phyloP scores from a whole-genome alignment of 768 basidiomycete species.

The Macrolepiota dolichaula region DNA sequence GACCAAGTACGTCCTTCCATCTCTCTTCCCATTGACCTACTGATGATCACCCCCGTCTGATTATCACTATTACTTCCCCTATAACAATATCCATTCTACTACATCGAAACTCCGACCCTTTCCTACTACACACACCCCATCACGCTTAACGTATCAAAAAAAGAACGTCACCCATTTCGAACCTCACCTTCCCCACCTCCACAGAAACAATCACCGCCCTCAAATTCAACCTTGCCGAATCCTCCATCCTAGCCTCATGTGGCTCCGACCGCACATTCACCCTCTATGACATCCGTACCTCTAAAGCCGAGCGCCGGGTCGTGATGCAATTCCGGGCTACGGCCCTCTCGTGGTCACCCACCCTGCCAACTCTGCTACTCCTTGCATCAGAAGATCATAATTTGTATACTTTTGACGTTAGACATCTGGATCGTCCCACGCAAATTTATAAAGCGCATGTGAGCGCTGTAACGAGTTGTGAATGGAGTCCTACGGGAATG shows the following conservation, averaged over 20 bases:
- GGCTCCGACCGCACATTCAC: conserved; percentile 96
- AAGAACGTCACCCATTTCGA: conserved; percentile 82
- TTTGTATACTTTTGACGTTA: conserved; percentile 95
- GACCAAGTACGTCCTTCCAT: conserved; percentile 62
- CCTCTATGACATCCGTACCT: conserved; percentile 93
- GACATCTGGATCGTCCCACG: conserved; percentile 74
- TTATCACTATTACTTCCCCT: neutral
- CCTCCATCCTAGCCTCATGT: conserved; percentile 90
- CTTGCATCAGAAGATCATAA: conserved; percentile 99
- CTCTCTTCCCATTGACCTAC: neutral
- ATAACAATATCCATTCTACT: neutral
- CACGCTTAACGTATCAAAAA: neutral
- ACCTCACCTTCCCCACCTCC: conserved; percentile 82
- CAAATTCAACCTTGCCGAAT: conserved; percentile 91
- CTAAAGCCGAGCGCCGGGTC: conserved; percentile 89
- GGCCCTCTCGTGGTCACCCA: conserved; percentile 92
- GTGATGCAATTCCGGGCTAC: conserved; percentile 96
- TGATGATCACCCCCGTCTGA: neutral
- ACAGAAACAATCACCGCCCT: conserved; percentile 87
- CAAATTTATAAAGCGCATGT: conserved; percentile 98
- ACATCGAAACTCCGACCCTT: neutral
- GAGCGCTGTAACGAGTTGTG: conserved; percentile 93
- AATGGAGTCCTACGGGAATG: conserved; percentile 95
- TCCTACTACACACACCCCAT: neutral
- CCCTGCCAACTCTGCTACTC: conserved; percentile 86